Conservation (phyloP, 805 yeast genomes). For the Nakazawaea sp. region DNA sequence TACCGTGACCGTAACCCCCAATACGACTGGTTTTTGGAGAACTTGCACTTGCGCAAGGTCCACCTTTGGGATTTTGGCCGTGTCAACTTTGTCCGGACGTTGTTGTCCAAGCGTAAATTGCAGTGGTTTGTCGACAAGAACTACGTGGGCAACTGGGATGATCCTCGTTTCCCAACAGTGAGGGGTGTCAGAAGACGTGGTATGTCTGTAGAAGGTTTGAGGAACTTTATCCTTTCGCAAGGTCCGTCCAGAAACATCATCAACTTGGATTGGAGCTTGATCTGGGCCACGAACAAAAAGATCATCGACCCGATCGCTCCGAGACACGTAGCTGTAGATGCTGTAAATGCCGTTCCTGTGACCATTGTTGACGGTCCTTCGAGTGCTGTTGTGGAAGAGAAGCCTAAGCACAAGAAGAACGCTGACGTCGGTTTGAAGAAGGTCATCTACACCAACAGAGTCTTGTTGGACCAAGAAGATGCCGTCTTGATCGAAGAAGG, state of each 20-base stretch:
- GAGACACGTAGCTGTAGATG: conserved; percentile 79
- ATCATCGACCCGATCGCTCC: conserved; percentile 96
- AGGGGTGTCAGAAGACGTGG: conserved; percentile 99
- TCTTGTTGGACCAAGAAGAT: conserved; percentile 83
- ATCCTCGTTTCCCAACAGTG: conserved; percentile 99
- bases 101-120: conserved; percentile 92
- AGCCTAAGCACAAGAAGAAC: conserved; percentile 93
- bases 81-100: conserved; percentile 92
- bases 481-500: conserved; percentile 60
- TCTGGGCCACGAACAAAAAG: conserved; percentile 98
- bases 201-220: conserved; percentile 97
- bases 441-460: conserved; percentile 56
- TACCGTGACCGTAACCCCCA: conserved; percentile 98
- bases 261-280: conserved; percentile 94
- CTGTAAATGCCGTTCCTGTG: conserved; percentile 61
- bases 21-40: conserved; percentile 90
- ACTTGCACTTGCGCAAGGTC: conserved; percentile 80
- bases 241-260: conserved; percentile 98
- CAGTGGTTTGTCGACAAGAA: conserved; percentile 98
- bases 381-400: conserved; percentile 55
- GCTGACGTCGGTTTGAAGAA: conserved; percentile 82
- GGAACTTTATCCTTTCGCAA: conserved; percentile 88
- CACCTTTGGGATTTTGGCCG: conserved; percentile 98
- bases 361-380: conserved; percentile 65
- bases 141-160: conserved; percentile 92